Evolutionary conservation across 208 protist genomes (phyloP).

Genomic region (Crithidia sp.): DNA sequence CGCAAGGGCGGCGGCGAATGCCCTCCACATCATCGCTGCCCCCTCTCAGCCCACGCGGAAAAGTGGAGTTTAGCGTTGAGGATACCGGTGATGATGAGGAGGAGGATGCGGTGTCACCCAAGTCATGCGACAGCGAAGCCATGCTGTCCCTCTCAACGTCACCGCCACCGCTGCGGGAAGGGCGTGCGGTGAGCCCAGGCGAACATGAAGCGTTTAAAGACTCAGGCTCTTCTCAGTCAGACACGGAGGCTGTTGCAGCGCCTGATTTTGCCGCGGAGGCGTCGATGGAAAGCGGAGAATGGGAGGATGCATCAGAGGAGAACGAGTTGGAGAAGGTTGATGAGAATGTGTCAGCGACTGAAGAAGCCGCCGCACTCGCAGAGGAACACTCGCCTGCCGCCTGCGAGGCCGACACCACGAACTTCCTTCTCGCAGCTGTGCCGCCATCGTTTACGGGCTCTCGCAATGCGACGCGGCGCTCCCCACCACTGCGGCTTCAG

Average conservation of each 20-base stretch:
- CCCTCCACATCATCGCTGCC: slow-evolving; percentile 2
- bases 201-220: too few relatives aligned
- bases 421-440: too few relatives aligned
- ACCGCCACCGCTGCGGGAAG: neutral
- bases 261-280: neutral
- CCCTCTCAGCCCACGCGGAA: slow-evolving; percentile 10
- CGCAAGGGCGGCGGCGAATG: neutral
- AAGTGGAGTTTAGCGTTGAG: neutral
- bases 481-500: neutral
- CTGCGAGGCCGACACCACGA: neutral
- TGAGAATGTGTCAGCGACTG: too few relatives aligned
- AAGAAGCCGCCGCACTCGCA: neutral
- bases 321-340: neutral
- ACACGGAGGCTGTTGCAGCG: too few relatives aligned
- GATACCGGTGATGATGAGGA: neutral
- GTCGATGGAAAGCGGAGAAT: neutral
- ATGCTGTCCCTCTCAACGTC: neutral
- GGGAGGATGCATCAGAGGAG: slow-evolving; percentile 5
- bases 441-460: neutral
- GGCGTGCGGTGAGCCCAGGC: too few relatives aligned
- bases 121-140: neutral
- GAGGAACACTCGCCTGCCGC: neutral
- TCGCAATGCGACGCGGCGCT: neutral
- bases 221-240: too few relatives aligned
- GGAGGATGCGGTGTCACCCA: slow-evolving; percentile 3